A percentile compares a stretch with the other conserved stretches of the same genome.
phyloP scores from a whole-genome alignment of 306 rosid species.

The Malus sylvestris region DNA sequence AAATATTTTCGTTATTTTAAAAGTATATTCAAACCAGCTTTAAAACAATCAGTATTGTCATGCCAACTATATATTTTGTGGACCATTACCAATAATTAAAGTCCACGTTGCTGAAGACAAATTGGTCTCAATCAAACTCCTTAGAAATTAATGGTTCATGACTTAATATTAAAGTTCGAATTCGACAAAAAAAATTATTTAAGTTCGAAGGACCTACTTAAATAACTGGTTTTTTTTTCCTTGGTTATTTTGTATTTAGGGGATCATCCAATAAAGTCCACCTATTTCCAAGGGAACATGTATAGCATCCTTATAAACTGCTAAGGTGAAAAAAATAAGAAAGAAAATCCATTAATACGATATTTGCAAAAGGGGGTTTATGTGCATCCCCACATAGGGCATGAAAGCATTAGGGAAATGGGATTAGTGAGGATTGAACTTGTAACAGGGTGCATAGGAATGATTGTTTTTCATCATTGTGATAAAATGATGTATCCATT shows the following conservation, averaged over 20 bases:
- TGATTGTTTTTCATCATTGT: fast-evolving
- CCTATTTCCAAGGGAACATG: not conserved
- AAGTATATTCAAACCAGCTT: too few relatives aligned
- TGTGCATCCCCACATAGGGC: too few relatives aligned
- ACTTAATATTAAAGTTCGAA: not conserved
- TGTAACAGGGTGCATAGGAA: too few relatives aligned
- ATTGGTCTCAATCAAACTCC: not conserved
- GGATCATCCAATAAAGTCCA: not conserved
- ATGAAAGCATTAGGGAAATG: too few relatives aligned
- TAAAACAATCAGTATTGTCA: not conserved
- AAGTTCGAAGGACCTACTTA: not conserved
- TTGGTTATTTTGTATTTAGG: not conserved
- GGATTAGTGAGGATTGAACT: too few relatives aligned
- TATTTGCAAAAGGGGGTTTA: too few relatives aligned
- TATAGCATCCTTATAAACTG: not conserved
- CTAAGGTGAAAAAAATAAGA: not conserved
- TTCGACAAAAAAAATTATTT: too few relatives aligned
- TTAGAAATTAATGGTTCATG: not conserved
- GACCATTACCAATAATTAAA: not conserved
- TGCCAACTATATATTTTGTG: not conserved
- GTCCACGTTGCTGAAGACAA: not conserved
- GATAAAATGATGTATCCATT: too few relatives aligned
- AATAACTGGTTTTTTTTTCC: not conserved
- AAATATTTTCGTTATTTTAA: too few relatives aligned
- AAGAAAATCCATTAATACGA: not conserved